phyloP scores from a whole-genome alignment of 441 rosid genomes.

The Croton setiger region DNA sequence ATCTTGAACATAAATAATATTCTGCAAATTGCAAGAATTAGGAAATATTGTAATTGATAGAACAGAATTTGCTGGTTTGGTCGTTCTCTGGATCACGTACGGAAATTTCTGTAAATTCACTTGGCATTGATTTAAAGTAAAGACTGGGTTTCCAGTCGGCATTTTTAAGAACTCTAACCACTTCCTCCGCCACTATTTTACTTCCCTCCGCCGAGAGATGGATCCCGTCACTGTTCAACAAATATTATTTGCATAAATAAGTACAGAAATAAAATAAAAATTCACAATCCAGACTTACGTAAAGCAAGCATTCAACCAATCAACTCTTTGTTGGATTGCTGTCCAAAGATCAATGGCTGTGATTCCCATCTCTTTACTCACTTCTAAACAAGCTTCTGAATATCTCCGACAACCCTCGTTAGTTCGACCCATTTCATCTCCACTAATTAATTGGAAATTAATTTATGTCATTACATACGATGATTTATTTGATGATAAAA shows the following conservation, averaged over 20 bases:
- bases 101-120: conserved; percentile 42
- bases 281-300: neutral
- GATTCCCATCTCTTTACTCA: conserved; percentile 50
- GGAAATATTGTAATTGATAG: neutral
- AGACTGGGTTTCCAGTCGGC: conserved; percentile 71
- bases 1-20: no score
- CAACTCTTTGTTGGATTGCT: neutral
- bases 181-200: conserved; percentile 51
- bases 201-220: conserved; percentile 59
- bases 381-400: conserved; percentile 56
- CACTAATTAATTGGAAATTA: neutral
- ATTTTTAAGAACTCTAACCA: conserved; percentile 42
- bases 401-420: conserved; percentile 50
- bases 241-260: no score
- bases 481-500: no score
- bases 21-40: no score
- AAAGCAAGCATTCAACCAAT: neutral
- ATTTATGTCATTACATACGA: no score
- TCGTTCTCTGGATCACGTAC: conserved; percentile 12
- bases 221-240: conserved; percentile 49
- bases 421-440: conserved; percentile 28
- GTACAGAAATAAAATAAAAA: no score
- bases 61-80: neutral
- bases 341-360: conserved; percentile 62
- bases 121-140: conserved; percentile 43